Percentiles rank a stretch among this genome's conserved stretches.
phyloP scores from a whole-genome alignment of 2,329 filamentous ascomycete genomes.

The Aspergillus udagawae region DNA sequence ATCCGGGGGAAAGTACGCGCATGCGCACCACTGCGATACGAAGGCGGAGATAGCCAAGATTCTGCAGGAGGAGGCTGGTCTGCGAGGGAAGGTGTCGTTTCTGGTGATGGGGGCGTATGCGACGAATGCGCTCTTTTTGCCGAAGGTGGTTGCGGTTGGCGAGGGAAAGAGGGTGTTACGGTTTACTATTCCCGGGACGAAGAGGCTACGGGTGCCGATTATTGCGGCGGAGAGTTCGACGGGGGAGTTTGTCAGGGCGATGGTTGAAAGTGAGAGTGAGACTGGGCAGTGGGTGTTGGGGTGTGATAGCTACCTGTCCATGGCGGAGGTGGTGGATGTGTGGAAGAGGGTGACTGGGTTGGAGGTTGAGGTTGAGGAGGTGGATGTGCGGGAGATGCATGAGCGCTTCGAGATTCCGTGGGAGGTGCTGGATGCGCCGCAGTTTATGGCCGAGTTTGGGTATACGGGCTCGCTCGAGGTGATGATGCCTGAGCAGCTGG shows the following conservation, averaged over 20 bases:
- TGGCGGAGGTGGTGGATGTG: slow-evolving; percentile 28
- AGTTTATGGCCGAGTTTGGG: slow-evolving; percentile 37
- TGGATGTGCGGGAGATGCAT: slow-evolving; percentile 33
- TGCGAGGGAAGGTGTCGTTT: no score
- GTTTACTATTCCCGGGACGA: no score
- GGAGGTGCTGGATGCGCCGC: slow-evolving; percentile 36
- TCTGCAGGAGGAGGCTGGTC: no score
- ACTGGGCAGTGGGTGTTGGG: slow-evolving; percentile 43
- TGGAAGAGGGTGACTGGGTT: slow-evolving; percentile 40
- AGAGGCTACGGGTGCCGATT: no score
- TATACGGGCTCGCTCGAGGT: slow-evolving; percentile 40
- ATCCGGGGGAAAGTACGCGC: no score
- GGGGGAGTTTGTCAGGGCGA: slow-evolving; percentile 43
- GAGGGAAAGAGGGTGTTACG: no score
- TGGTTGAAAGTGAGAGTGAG: slow-evolving; percentile 28
- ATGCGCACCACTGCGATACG: no score
- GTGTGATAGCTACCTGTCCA: slow-evolving; percentile 39
- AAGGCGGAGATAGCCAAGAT: no score
- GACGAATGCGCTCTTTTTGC: no score
- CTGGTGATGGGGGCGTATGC: no score
- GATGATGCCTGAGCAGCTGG: slow-evolving; percentile 36
- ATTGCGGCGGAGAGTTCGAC: slow-evolving; percentile 16
- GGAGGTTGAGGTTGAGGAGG: slow-evolving; percentile 27
- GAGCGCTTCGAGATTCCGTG: slow-evolving; percentile 16
- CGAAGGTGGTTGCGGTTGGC: no score